Conservation (phyloP, 2,329 filamentous ascomycete species). For the Didymella glomerata region DNA sequence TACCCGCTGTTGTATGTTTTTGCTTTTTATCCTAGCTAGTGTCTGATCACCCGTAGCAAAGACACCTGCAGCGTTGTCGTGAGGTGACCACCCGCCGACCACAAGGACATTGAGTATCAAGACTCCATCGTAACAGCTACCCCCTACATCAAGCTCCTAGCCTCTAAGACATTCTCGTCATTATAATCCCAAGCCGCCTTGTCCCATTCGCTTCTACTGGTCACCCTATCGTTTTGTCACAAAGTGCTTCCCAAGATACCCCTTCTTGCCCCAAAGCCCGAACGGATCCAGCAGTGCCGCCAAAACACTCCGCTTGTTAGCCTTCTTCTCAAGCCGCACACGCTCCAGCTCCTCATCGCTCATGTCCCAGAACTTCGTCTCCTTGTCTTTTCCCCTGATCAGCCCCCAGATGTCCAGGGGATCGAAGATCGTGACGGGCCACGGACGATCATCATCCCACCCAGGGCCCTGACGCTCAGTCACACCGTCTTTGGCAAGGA, state of each 20-base stretch:
- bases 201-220: not conserved
- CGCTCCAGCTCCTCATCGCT: conserved; percentile 42
- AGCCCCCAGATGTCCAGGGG: conserved; percentile 49
- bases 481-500: conserved; percentile 60
- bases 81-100: not conserved
- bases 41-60: not conserved
- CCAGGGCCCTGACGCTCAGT: conserved; percentile 62
- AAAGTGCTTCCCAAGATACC: conserved; percentile 42
- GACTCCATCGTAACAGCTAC: not conserved
- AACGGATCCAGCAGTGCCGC: conserved; percentile 43
- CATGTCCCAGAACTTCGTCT: conserved; percentile 51
- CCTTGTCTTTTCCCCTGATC: conserved; percentile 42
- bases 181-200: not conserved
- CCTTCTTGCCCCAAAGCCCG: conserved; percentile 38
- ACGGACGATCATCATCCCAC: conserved; percentile 58
- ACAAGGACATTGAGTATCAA: not conserved
- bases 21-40: too few relatives aligned
- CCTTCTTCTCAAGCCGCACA: conserved; percentile 38
- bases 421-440: conserved; percentile 52
- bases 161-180: conserved; percentile 1
- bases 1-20: conserved; percentile 4
- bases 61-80: not conserved
- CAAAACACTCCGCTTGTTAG: conserved; percentile 33
- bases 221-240: conserved; percentile 11
- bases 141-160: conserved; percentile 4